phyloP scores from a whole-genome alignment of 495 filamentous ascomycete species.

The Hypoxylon crocopeplum region DNA sequence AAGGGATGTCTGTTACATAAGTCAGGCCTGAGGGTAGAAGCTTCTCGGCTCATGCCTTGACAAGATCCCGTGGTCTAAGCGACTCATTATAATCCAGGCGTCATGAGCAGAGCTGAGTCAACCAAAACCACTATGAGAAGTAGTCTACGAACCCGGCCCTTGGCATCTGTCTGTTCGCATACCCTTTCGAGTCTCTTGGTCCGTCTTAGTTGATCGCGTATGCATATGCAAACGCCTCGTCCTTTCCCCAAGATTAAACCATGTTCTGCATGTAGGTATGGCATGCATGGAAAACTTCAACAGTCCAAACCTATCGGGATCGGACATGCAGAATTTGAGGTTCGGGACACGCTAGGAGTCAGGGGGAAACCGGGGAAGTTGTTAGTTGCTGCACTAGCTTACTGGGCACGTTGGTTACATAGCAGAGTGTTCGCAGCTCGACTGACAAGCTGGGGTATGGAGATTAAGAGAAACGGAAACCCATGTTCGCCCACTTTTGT shows the following conservation, averaged over 20 bases:
- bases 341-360: conserved; percentile 9
- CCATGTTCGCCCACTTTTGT: too few relatives aligned
- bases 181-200: neutral
- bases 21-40: too few relatives aligned
- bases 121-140: too few relatives aligned
- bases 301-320: neutral
- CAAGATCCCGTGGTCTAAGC: too few relatives aligned
- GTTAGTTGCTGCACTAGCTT: conserved; percentile 19
- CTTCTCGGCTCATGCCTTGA: too few relatives aligned
- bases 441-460: neutral
- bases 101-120: neutral
- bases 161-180: neutral
- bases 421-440: neutral
- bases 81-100: too few relatives aligned
- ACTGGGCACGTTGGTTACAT: neutral
- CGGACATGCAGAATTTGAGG: neutral
- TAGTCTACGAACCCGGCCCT: neutral
- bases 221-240: conserved; percentile 3
- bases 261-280: conserved; percentile 9
- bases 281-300: conserved; percentile 2
- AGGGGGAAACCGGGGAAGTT: conserved; percentile 20
- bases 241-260: neutral
- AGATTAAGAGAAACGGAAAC: too few relatives aligned
- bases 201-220: neutral
- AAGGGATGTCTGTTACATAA: too few relatives aligned